Evolutionary conservation across 495 filamentous ascomycete species (phyloP), one percentile per base, ranked within the genome.

Genomic region (Alectoria sarmentosa): DNA sequence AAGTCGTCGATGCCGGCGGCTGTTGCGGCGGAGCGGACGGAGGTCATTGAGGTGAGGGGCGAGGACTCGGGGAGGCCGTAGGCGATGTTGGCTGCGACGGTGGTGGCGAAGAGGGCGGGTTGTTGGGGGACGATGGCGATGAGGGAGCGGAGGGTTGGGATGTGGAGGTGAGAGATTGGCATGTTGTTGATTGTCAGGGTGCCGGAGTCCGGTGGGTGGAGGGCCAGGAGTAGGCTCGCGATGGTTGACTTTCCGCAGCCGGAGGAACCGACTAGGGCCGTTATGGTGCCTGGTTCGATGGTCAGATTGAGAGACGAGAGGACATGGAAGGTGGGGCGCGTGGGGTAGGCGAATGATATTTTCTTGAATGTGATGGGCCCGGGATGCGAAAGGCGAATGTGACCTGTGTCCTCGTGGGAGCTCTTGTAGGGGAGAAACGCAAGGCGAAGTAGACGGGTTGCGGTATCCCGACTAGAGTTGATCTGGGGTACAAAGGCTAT

Each of bases 171-270:
- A 4, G 75, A 69, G 26, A 90, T 80, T 28, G 88, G 80, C 13
- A 76, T 67, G 1, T 73, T 77, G 32, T 78, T 80, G 64, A 91
- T 82, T 37, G 81, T 83, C 4, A 97, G 72, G 0, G 72, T 74
- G 14, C 67, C 44, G 9, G 74, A 72, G n/a, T 70, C 67, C 7
- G 76, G 75, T 28, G 75, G 69, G 68, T 90, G 90, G 23, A 92
- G 80, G 3, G 83, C 80, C 1, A 94, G 75, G 0, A 98, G 80
- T 0, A 98, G 76, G 0, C 86, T 85, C 1, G 86, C 83, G 49
- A 97, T 82, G 1, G 95, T 98, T 19, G 87, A 91, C 77, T 98
- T 98, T 0, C 94, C 93, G 32, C 84, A 89, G 0, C 95, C 95
- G 0, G 92, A 96, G 6, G 82, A 73, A 17, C 91, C 92, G 21